Base-by-base conservation (phyloP, 225 moss, liverwort and hornwort genomes). In the Climacium dendroides region DNA sequence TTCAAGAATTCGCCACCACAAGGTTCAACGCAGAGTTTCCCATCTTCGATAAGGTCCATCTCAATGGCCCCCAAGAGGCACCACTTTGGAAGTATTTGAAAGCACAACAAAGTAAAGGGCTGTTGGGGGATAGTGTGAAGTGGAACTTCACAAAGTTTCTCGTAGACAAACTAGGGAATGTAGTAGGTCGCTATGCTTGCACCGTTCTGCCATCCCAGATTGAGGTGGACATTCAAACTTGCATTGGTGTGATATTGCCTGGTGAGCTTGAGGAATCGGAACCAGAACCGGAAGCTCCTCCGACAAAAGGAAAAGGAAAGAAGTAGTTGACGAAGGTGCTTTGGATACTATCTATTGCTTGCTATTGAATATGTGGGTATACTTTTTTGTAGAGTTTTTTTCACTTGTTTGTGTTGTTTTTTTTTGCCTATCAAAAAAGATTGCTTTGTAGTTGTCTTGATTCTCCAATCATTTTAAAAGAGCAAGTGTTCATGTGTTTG, bases 121-220 rank as follows among this genome's bases (percentile, higher is more conserved):
- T 96, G 45, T 87, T 98, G 50, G 97, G 98, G 3, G 87, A 95
- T 34, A 94, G 65, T 54, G 85, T 98, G 52, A 98, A 96, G 91
- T 98, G 98, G 98, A 97, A 98, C 67, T 98, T 98, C 47, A 90
- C 89, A 19, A 98, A 98, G 89, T 97, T 98, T 66, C 45, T 98
- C 9, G 96, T 98, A 55, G 92, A 96, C 83, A 91, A 96, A 85
- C 64, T 93, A 11, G 97, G 98, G 35, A 89, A 94, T 39, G 96
- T 98, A 1, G 93, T 98, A 3, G 94, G 93, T 23, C 94, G 97
- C 79, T 98, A 98, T 70, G 95, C 96, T 19, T 94, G 95, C 11
- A 98, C 96, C 28, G 82, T 93, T 32, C 82, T 89, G 39, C 97
- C 97, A 6, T 91, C 88, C 18, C 87, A 91, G 66, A 96, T 98